A percentile compares a stretch with the other conserved stretches of the same genome.
Evolutionary conservation across 176 grass and related monocot species (phyloP).

Genomic region (Carex kokanica): DNA sequence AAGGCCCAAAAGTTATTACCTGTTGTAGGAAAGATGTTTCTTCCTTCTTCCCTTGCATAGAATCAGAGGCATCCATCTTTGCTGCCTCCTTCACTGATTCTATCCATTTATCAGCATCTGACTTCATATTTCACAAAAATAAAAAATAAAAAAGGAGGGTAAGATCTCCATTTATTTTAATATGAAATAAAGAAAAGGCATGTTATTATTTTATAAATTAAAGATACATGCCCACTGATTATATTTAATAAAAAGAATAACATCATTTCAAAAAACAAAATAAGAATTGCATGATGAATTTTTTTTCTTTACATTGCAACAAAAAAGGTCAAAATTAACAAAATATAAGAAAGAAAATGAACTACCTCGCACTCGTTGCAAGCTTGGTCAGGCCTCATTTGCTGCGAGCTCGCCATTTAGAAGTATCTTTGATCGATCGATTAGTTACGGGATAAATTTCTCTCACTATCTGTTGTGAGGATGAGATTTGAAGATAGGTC

Average conservation of each 20-base stretch:
- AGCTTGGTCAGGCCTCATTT: slow-evolving; percentile 26
- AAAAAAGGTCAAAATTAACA: not conserved
- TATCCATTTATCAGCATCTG: slow-evolving; percentile 12
- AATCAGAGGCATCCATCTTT: not conserved
- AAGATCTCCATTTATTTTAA: not conserved
- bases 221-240: not conserved
- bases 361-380: slow-evolving; percentile 23
- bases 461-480: not conserved
- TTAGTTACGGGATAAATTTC: not conserved
- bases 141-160: not conserved
- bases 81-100: slow-evolving; percentile 21
- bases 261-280: not conserved
- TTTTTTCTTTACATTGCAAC: not conserved
- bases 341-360: not conserved
- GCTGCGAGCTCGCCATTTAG: slow-evolving; percentile 33
- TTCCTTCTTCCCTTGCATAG: slow-evolving; percentile 6
- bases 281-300: not conserved
- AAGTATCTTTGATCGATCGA: not conserved
- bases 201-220: not conserved
- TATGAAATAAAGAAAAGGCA: not conserved
- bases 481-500: not conserved
- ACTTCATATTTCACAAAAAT: slow-evolving; percentile 22
- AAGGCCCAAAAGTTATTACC: slow-evolving; percentile 4
- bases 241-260: not conserved
- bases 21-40: slow-evolving; percentile 10